These are phyloP conservation scores for Elsinoe perseae DNA, from an alignment of 2,329 filamentous ascomycete species.

Conservation along the genomic window DNA sequence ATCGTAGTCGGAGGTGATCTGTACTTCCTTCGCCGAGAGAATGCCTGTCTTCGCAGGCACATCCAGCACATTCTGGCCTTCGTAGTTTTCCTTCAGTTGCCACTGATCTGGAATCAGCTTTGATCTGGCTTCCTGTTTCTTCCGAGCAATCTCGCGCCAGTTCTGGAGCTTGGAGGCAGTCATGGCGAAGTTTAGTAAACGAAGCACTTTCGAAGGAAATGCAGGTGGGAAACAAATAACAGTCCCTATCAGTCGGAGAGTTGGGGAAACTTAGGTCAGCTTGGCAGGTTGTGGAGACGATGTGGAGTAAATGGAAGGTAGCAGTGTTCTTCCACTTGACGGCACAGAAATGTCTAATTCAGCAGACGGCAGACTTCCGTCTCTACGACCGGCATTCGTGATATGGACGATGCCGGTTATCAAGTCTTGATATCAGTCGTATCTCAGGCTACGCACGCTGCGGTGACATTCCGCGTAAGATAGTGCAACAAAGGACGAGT, in stretches of 20 bases:
- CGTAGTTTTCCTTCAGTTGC: slow-evolving; percentile 12
- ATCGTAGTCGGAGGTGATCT: slow-evolving; percentile 48
- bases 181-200: neutral
- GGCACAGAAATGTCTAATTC: too few species aligned
- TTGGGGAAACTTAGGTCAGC: too few species aligned
- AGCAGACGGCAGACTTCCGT: too few species aligned
- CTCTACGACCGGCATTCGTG: neutral
- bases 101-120: slow-evolving; percentile 19
- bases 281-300: too few species aligned
- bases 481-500: neutral
- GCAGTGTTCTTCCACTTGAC: neutral
- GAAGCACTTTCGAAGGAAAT: too few species aligned
- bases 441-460: neutral
- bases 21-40: slow-evolving; percentile 41
- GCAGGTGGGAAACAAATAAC: too few species aligned
- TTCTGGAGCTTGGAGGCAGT: neutral
- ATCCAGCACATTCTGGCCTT: slow-evolving; percentile 33
- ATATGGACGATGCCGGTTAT: neutral
- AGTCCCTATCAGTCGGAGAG: too few species aligned
- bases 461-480: neutral
- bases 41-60: slow-evolving; percentile 45
- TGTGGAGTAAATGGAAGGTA: neutral
- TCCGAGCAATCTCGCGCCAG: slow-evolving; percentile 16
- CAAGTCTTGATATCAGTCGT: neutral
- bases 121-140: slow-evolving; percentile 18